Evolutionary conservation across 2,329 filamentous ascomycete species (phyloP).

Genomic region (Exophiala sp.): DNA sequence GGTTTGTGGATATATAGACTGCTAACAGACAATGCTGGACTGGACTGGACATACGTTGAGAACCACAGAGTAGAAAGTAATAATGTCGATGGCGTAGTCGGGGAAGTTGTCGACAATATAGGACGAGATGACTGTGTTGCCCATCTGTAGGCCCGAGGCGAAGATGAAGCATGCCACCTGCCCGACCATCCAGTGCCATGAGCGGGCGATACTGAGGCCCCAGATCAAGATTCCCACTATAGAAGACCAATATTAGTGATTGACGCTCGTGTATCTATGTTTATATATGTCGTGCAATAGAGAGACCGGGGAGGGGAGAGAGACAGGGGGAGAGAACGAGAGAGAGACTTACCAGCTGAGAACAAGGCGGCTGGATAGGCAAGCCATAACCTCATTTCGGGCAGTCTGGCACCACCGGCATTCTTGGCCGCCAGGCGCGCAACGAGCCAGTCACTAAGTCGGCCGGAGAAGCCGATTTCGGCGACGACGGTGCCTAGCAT

Average conservation of each 20-base stretch:
- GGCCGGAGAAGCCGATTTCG: background rate
- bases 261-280: too few species aligned
- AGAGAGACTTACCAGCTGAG: background rate
- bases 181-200: constrained; percentile 4
- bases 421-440: background rate
- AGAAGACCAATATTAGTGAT: too few species aligned
- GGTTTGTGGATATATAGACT: too few species aligned
- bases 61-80: constrained; percentile 1
- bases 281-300: too few species aligned
- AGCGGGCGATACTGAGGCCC: background rate
- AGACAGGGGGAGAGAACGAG: too few species aligned
- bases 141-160: constrained; percentile 1
- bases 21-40: background rate
- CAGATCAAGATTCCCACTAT: background rate
- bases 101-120: constrained; percentile 8
- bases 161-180: constrained; percentile 2
- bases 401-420: background rate
- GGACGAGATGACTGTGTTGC: background rate
- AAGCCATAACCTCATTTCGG: background rate
- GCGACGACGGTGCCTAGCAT: background rate
- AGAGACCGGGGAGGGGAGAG: too few species aligned
- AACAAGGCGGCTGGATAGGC: background rate
- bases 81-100: background rate
- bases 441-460: background rate
- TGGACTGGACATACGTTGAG: background rate